These are phyloP conservation scores for Trichophyton benhamiae DNA, from an alignment of 2,329 filamentous ascomycete genomes.

Conservation along the genomic window DNA sequence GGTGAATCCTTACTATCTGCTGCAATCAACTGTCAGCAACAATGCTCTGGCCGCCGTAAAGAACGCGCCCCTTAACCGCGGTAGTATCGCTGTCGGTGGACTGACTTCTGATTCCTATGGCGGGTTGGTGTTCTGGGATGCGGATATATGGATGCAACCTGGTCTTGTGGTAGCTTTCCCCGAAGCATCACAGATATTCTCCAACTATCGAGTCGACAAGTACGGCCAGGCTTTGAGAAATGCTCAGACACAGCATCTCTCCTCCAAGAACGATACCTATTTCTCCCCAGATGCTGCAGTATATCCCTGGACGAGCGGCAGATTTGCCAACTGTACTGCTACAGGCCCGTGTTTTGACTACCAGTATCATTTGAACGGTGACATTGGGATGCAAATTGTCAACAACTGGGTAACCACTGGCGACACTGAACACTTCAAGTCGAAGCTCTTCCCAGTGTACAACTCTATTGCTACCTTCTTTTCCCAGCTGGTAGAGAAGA, in stretches of 20 bases:
- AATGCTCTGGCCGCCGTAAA: constrained; percentile 42
- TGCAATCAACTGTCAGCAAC: constrained; percentile 40
- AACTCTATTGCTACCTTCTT: constrained; percentile 52
- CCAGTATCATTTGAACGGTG: constrained; percentile 59
- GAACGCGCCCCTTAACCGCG: constrained; percentile 42
- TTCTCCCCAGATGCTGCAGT: constrained; percentile 48
- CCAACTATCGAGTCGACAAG: constrained; percentile 50
- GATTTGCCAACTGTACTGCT: constrained; percentile 56
- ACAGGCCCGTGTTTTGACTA: constrained; percentile 57
- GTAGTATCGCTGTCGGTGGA: constrained; percentile 58
- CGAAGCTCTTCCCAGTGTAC: constrained; percentile 49
- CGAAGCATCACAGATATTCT: constrained; percentile 48
- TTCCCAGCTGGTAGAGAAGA: constrained; percentile 47
- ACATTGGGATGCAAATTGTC: constrained; percentile 51
- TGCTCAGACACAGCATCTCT: constrained; percentile 41
- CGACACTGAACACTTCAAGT: constrained; percentile 44
- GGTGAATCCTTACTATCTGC: constrained; percentile 36
- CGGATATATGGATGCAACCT: constrained; percentile 57
- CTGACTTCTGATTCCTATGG: constrained; percentile 56
- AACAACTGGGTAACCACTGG: constrained; percentile 51
- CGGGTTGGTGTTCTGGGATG: constrained; percentile 54
- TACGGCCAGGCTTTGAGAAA: constrained; percentile 50
- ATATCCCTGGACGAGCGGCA: constrained; percentile 56
- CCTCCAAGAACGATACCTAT: constrained; percentile 47
- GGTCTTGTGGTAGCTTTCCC: constrained; percentile 54